A percentile compares a stretch with the other conserved stretches of the same genome.
phyloP scores from a whole-genome alignment of 2,329 filamentous ascomycete genomes.

The Didymella lethalis region DNA sequence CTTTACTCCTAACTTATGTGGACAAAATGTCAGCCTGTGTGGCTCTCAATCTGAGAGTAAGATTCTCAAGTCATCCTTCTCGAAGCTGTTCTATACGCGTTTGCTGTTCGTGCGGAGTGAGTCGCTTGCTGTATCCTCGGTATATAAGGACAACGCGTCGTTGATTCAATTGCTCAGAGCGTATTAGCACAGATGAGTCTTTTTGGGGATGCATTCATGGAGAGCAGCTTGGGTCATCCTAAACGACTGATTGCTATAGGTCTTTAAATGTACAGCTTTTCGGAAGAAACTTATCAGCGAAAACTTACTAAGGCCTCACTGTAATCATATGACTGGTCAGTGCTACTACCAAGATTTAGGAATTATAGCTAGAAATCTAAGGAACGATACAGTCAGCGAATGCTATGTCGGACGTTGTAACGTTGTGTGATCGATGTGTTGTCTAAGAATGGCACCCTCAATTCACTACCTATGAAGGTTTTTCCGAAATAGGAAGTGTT shows the following conservation, averaged over 20 bases:
- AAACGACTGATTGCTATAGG: too few relatives aligned
- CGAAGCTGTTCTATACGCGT: not conserved
- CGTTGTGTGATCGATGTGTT: not conserved
- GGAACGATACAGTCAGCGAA: not conserved
- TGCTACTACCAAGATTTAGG: not conserved
- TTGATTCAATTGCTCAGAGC: not conserved
- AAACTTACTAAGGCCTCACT: too few relatives aligned
- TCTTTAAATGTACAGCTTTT: too few relatives aligned
- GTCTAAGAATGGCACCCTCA: not conserved
- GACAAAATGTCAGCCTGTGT: too few relatives aligned
- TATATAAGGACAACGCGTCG: too few relatives aligned
- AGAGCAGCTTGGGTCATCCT: too few relatives aligned
- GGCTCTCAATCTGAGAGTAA: too few relatives aligned
- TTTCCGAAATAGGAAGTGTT: not conserved
- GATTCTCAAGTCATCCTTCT: too few relatives aligned
- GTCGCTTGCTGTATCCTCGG: not conserved
- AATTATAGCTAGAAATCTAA: not conserved
- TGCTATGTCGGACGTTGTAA: not conserved
- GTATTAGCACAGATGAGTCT: not conserved
- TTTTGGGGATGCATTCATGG: too few relatives aligned
- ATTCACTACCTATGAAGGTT: not conserved
- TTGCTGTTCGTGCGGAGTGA: not conserved
- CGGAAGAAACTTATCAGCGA: too few relatives aligned
- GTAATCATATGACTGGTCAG: too few relatives aligned
- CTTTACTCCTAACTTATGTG: too few relatives aligned